These are phyloP conservation scores for Hyphodiscus sp. DNA, from an alignment of 2,329 filamentous ascomycete species.

Conservation along the genomic window DNA sequence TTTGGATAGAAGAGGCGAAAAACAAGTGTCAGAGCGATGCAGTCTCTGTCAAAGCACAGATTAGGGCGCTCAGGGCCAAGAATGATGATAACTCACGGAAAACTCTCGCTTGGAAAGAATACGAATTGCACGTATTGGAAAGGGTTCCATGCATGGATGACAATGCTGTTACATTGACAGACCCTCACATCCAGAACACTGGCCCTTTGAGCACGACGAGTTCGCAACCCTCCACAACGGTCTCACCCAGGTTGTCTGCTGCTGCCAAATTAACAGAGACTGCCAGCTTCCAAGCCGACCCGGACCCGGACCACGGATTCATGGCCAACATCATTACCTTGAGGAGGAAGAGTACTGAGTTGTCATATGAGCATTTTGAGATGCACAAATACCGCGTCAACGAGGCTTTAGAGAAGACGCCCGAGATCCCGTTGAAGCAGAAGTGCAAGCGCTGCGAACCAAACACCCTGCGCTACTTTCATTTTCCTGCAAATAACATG, in stretches of 20 bases:
- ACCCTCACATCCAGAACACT: no score
- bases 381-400: not conserved
- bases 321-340: slow-evolving; percentile 5
- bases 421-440: slow-evolving; percentile 2
- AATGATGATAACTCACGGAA: not conserved
- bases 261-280: not conserved
- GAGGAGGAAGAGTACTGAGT: not conserved
- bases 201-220: no score
- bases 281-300: not conserved
- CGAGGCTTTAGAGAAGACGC: not conserved
- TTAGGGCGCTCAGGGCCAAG: not conserved
- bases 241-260: not conserved
- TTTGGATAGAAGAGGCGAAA: not conserved
- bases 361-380: slow-evolving; percentile 1
- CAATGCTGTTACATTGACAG: no score
- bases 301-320: slow-evolving; percentile 3
- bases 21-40: not conserved
- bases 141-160: not conserved
- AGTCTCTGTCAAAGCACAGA: not conserved
- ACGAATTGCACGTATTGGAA: not conserved
- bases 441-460: not conserved
- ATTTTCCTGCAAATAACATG: slow-evolving; percentile 22
- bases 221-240: no score
- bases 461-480: slow-evolving; percentile 14
- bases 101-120: not conserved